Conservation (phyloP, 164 flowering plant species). For the Sextonia rubra region DNA sequence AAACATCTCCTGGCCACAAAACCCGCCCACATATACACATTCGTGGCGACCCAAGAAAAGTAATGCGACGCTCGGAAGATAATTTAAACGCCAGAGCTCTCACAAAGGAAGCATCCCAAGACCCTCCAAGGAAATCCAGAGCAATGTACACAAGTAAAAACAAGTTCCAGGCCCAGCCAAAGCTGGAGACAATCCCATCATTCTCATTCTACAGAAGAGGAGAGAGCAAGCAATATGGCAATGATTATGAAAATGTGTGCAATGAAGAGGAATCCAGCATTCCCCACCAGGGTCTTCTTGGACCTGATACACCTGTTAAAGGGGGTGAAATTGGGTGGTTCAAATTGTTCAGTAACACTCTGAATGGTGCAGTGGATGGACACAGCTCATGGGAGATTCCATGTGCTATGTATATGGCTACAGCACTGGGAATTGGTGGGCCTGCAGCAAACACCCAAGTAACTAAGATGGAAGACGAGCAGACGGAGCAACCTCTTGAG, state of each 20-base stretch:
- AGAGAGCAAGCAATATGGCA: neutral
- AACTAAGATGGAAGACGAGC: neutral
- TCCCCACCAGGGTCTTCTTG: too few relatives aligned
- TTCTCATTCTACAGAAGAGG: neutral
- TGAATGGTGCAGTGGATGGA: neutral
- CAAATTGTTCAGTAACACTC: neutral
- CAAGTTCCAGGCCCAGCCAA: slow-evolving; percentile 1
- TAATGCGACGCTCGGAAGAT: neutral
- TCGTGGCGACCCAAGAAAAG: neutral
- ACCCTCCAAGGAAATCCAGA: neutral
- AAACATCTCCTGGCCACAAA: neutral
- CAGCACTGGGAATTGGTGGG: slow-evolving; percentile 9
- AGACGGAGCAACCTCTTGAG: slow-evolving; percentile 29
- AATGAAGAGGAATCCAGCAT: slow-evolving; percentile 8
- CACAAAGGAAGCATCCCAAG: neutral
- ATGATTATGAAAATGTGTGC: neutral
- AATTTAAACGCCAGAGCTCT: neutral
- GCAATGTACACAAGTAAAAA: neutral
- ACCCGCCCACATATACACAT: neutral
- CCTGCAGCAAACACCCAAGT: neutral
- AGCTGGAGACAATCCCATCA: slow-evolving; percentile 10
- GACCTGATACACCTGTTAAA: neutral
- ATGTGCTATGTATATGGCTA: slow-evolving; percentile 8
- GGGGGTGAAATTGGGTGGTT: neutral
- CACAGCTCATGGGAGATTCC: neutral